phyloP scores from a whole-genome alignment of 805 yeast genomes.

The Metschnikowia matae region DNA sequence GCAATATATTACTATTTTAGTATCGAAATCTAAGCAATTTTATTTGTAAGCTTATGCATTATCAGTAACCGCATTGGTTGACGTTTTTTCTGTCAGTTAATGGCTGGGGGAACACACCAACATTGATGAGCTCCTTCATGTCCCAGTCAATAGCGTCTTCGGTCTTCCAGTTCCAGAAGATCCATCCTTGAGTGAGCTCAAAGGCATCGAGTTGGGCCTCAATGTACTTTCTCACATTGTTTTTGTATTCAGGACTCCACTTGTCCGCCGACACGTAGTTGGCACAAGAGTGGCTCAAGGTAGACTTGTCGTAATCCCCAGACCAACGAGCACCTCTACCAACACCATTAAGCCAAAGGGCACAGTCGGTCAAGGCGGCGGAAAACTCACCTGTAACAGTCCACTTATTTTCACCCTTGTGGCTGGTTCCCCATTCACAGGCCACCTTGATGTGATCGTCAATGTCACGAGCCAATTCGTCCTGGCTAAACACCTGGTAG shows the following conservation, averaged over 20 bases:
- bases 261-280: slow-evolving; percentile 24
- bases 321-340: slow-evolving; percentile 79
- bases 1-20: neutral
- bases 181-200: slow-evolving; percentile 78
- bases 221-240: slow-evolving; percentile 60
- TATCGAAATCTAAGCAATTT: neutral
- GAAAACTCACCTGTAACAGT: slow-evolving; percentile 18
- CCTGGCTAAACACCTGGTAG: slow-evolving; percentile 75
- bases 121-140: slow-evolving; percentile 51
- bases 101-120: slow-evolving; percentile 79
- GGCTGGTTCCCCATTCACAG: slow-evolving; percentile 17
- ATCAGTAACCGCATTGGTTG: slow-evolving; percentile 53
- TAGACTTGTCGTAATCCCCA: slow-evolving; percentile 45
- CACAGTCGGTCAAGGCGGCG: slow-evolving; percentile 86
- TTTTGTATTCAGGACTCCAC: slow-evolving; percentile 59
- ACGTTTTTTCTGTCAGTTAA: slow-evolving; percentile 63
- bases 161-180: slow-evolving; percentile 92
- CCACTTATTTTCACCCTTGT: slow-evolving; percentile 18
- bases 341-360: slow-evolving; percentile 85
- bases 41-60: neutral
- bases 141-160: slow-evolving; percentile 87
- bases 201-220: slow-evolving; percentile 90
- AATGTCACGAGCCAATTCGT: slow-evolving; percentile 53
- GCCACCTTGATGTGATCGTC: slow-evolving; percentile 52
- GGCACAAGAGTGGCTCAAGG: slow-evolving; percentile 59